Evolutionary conservation across 176 grass and related monocot species (phyloP).

Genomic region (Alopecurus myosuroides): DNA sequence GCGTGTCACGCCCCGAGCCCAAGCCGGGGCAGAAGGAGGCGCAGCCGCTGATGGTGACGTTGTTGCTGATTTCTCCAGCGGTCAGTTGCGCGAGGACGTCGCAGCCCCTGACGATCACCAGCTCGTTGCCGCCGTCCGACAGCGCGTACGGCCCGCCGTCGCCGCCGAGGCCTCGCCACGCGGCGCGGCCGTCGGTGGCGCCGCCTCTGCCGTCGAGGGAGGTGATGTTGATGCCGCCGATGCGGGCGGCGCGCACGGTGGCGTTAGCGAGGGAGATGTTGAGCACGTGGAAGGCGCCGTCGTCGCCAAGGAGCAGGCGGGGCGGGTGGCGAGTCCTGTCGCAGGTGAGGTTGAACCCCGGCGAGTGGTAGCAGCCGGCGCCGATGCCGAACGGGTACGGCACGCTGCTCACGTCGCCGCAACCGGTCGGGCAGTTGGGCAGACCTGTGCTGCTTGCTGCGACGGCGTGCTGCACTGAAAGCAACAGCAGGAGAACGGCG

Average conservation of each 20-base stretch:
- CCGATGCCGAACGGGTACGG: conserved; percentile 16
- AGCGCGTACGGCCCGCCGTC: background rate
- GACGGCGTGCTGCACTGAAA: background rate
- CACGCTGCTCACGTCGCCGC: conserved; percentile 7
- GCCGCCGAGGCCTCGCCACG: background rate
- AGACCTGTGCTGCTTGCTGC: background rate
- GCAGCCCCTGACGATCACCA: background rate
- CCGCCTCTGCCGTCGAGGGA: background rate
- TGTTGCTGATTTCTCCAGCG: background rate
- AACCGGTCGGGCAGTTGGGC: background rate
- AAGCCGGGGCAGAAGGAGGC: conserved; percentile 8
- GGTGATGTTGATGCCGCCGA: background rate
- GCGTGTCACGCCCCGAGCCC: background rate
- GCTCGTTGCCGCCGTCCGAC: background rate
- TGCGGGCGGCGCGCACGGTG: conserved; percentile 5
- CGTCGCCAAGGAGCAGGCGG: conserved; percentile 1
- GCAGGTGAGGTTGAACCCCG: conserved; percentile 17
- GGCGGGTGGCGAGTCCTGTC: background rate
- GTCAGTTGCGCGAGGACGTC: background rate
- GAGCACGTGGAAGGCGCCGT: conserved; percentile 3
- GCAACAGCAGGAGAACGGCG: background rate
- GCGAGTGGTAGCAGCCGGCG: conserved; percentile 5
- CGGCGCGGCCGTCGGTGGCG: background rate
- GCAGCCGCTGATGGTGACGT: conserved; percentile 19
- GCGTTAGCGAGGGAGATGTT: background rate